These are phyloP conservation scores for Dalbergia cochinchinensis DNA, from an alignment of 306 rosid genomes.

Conservation along the genomic window DNA sequence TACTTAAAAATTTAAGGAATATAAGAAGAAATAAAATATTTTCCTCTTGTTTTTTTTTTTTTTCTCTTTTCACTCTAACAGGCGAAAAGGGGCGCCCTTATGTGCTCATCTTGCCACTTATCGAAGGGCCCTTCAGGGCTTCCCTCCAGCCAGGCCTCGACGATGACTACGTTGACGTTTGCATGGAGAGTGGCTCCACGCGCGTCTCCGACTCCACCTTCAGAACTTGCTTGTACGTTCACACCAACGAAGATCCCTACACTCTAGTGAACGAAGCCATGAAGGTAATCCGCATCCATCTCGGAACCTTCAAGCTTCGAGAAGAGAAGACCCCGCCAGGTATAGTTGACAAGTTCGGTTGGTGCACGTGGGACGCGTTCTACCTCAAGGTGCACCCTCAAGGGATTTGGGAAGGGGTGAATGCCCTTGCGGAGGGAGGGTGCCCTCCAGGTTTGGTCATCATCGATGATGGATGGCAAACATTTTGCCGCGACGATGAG, in stretches of 20 bases:
- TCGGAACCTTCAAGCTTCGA: conserved; percentile 62
- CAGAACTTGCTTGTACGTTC: conserved; percentile 60
- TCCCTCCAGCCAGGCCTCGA: conserved; percentile 54
- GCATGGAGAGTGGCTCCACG: conserved; percentile 79
- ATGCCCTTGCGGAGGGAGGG: conserved; percentile 63
- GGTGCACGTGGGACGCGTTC: conserved; percentile 92
- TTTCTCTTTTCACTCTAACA: not conserved
- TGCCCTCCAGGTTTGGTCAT: conserved; percentile 71
- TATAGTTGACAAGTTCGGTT: conserved; percentile 73
- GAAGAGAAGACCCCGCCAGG: conserved; percentile 70
- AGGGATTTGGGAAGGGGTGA: conserved; percentile 64
- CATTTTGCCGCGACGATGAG: conserved; percentile 60
- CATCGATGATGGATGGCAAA: conserved; percentile 86
- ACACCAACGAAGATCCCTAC: conserved; percentile 58
- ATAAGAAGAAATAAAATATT: too few species aligned
- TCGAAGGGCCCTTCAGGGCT: conserved; percentile 70
- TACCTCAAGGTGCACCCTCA: conserved; percentile 72
- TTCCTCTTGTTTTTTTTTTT: too few species aligned
- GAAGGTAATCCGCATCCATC: conserved; percentile 50
- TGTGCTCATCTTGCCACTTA: conserved; percentile 67
- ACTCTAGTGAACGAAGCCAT: conserved; percentile 55
- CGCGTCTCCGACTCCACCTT: conserved; percentile 50
- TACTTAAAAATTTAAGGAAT: too few species aligned
- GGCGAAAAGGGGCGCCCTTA: conserved; percentile 53
- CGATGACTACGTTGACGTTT: conserved; percentile 52